Base-by-base conservation (phyloP, 78 protist genomes). In the Dictyostelium purpureum region DNA sequence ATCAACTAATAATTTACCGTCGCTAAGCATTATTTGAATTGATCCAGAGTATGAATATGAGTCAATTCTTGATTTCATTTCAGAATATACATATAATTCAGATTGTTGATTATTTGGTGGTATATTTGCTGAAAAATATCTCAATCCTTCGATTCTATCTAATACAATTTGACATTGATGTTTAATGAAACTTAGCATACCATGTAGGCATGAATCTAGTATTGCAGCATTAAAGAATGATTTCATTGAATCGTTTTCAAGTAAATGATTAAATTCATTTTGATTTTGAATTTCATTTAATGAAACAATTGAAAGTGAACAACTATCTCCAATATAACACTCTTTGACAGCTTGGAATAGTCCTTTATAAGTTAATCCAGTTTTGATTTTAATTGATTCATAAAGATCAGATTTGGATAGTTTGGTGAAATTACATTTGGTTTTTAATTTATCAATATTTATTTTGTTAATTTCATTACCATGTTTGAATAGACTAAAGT, bases 151-250 rank as follows among this genome's bases (percentile, higher is more conserved):
- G 9, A 73, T 28, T 21, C 79, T 38, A 28, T 85, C 92, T 43
- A 85, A 85, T 18, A 85, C 82, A 56, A 73, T 59, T 33, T 85
- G 59, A 16, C 43, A 26, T 63, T 12, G 71, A 3, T 71, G 54
- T 12, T 61, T 51, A 45, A 73, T 11, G 40, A 61, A n/a, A 0
- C 82, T 37, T 33, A 73, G 45, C 18, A 18, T 31, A 47, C 83
- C 82, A 31, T 85, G 92, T 0, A 85, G n/a, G 35, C 49, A 57
- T 33, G 74, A 57, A 42, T 85, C 92, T 33, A 85, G 19, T 21
- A 79, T 79, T 16, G 76, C 26, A 45, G 75, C 59, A 65, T 79
- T 79, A 54, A 79, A 79, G 37, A 79, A 45, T 26, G 85, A 16
- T n/a, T n/a, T n/a, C 0, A 4, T 70, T 54, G 51, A n/a, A n/a